Evolutionary conservation across 139 green algal genomes (phyloP), one percentile per base, ranked within the genome.

Genomic region (Chlamydomonas incerta): DNA sequence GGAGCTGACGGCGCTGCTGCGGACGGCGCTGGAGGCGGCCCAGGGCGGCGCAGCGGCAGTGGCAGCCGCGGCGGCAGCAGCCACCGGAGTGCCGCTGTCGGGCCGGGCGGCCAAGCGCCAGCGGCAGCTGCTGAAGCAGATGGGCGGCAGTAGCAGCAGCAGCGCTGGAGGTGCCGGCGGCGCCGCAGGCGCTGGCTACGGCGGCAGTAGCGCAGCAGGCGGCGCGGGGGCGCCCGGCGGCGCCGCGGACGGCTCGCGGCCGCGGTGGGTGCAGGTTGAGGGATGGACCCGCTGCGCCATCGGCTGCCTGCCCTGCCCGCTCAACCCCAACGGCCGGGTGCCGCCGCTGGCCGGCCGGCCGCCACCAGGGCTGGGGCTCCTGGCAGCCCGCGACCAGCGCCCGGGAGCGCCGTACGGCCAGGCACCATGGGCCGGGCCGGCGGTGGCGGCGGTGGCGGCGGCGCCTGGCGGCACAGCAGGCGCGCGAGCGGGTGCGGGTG

Each of bases 251-350:
- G 55, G 55, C 55, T 4, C 20, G 2, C 20, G 33, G 37, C 65
- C 18, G 10, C 76, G 76, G 8, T 83, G 76, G 76, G 14, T 29
- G 58, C 76, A 62, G 0, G 68, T 57, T 18, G 28, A 31, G 26
- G 47, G 41, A 0, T 85, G 79, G 79, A 29, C 65, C 23, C 47
- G 33, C 35, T 85, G 79, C 79, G 79, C 79, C 46, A 75, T 85
- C 21, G 79, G 79, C 46, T 85, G 79, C 79, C 66, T 85, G 79
- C 79, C 79, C 29, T 76, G 79, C 47, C 65, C 79, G 21, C 20
- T 85, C 37, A 85, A 75, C 21, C 79, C 79, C 79, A 85, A 85
- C 46, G 79, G 79, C 66, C 41, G 47, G 10, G 28, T 85, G 9
- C 65, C 79, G 47, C 18, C 11, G 35, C 69, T 74, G 20, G 31